Conservation (phyloP, 2,329 filamentous ascomycete genomes). For the Aspergillus sp. region DNA sequence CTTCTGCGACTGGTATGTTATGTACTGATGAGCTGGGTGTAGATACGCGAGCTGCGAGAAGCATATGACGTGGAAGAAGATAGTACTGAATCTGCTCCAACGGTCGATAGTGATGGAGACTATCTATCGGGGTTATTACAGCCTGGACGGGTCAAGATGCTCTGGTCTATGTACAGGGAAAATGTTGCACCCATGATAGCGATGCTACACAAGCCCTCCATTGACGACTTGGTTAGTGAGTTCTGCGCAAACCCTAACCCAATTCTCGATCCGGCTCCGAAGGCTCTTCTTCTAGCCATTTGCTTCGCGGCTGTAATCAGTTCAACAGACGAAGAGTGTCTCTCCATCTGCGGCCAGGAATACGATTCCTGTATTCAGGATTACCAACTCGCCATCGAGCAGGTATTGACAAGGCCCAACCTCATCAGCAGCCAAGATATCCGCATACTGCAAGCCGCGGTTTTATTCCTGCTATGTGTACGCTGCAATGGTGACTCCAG, state of each 20-base stretch:
- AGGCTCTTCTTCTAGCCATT: background rate
- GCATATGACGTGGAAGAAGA: background rate
- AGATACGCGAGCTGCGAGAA: background rate
- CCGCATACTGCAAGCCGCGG: slow-evolving; percentile 18
- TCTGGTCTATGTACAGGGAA: slow-evolving; percentile 19
- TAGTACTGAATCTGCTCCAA: background rate
- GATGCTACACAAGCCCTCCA: slow-evolving; percentile 15
- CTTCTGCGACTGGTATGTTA: background rate
- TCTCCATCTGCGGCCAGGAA: background rate
- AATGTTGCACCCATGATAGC: slow-evolving; percentile 24
- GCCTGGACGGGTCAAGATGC: background rate
- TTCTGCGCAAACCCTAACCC: background rate
- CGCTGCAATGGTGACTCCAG: slow-evolving; percentile 11
- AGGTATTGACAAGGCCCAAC: slow-evolving; percentile 14
- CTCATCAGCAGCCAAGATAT: slow-evolving; percentile 14
- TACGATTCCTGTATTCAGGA: background rate
- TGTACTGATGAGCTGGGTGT: background rate
- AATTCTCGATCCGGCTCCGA: background rate
- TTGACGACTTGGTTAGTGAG: background rate
- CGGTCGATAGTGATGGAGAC: too few species aligned
- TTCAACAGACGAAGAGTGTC: background rate
- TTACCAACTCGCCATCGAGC: slow-evolving; percentile 4
- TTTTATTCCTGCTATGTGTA: slow-evolving; percentile 18
- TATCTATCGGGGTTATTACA: too few species aligned
- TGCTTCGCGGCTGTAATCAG: background rate